Evolutionary conservation across 202 grass and related monocot genomes (phyloP).

Genomic region (Hordeum pubiflorum): DNA sequence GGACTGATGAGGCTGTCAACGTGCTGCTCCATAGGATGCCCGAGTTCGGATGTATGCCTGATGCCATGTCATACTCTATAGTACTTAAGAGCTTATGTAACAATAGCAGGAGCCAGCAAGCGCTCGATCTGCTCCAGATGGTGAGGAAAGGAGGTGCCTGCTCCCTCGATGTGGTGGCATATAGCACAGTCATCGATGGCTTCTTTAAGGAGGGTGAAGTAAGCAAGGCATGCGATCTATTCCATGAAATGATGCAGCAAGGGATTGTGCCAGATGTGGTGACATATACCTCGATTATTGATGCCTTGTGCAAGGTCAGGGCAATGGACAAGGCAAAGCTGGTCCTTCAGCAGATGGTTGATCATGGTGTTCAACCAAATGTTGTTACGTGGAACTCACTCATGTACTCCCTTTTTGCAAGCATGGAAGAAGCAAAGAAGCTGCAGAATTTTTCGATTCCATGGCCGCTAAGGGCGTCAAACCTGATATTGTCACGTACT

Average conservation of each 20-base stretch:
- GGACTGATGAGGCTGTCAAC: background rate
- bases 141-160: background rate
- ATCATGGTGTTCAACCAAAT: background rate
- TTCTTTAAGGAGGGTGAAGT: background rate
- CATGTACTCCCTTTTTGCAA: background rate
- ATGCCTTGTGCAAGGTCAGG: background rate
- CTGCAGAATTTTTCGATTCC: background rate
- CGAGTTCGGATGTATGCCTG: background rate
- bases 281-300: background rate
- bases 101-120: background rate
- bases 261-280: background rate
- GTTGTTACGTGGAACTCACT: background rate
- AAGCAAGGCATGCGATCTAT: background rate
- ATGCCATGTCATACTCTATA: background rate
- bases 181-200: background rate
- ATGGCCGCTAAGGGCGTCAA: background rate
- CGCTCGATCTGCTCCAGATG: background rate
- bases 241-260: background rate
- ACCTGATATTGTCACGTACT: background rate
- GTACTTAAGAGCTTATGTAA: background rate
- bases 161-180: background rate
- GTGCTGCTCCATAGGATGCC: background rate
- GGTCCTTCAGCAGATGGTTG: background rate
- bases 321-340: background rate
- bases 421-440: background rate